Evolutionary conservation across 2,329 filamentous ascomycete genomes (phyloP).

Genomic region (Dryadomyces sulphureus): DNA sequence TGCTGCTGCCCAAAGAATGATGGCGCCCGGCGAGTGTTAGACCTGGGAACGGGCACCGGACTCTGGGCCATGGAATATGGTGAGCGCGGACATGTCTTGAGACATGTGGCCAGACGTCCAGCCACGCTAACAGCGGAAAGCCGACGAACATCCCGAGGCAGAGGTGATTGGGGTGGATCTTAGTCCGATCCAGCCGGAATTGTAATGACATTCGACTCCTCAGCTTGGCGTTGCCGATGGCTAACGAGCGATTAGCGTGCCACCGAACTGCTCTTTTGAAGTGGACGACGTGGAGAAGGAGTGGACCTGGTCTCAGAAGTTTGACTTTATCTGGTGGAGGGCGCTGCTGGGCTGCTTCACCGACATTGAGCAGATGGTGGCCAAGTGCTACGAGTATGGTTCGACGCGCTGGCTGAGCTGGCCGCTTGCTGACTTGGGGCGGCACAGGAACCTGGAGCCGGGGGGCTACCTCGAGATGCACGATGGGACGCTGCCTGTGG

Average conservation of each 20-base stretch:
- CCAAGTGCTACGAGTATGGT: constrained; percentile 9
- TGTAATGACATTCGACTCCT: no score
- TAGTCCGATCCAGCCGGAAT: constrained; percentile 12
- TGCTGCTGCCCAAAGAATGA: constrained; percentile 11
- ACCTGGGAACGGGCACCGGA: constrained; percentile 11
- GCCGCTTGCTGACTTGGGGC: no score
- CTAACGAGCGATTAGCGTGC: constrained; percentile 1
- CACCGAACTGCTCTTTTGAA: constrained; percentile 10
- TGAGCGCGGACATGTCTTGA: neutral
- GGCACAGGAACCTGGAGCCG: constrained; percentile 10
- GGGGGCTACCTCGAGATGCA: constrained; percentile 12
- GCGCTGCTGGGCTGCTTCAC: constrained; percentile 10
- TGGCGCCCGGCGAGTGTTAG: constrained; percentile 10
- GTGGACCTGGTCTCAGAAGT: constrained; percentile 11
- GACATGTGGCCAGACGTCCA: no score
- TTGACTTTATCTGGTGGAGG: constrained; percentile 12
- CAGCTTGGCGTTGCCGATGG: neutral
- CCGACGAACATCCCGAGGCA: constrained; percentile 11
- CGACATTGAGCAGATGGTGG: constrained; percentile 9
- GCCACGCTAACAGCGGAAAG: no score
- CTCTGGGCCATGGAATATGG: constrained; percentile 14
- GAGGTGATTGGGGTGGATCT: constrained; percentile 12
- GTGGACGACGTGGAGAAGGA: constrained; percentile 13
- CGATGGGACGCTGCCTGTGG: constrained; percentile 8
- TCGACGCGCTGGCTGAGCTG: neutral